A percentile compares a stretch with the other conserved stretches of the same genome.
phyloP scores from a whole-genome alignment of 2,329 filamentous ascomycete genomes.

The Neonectria magnoliae region DNA sequence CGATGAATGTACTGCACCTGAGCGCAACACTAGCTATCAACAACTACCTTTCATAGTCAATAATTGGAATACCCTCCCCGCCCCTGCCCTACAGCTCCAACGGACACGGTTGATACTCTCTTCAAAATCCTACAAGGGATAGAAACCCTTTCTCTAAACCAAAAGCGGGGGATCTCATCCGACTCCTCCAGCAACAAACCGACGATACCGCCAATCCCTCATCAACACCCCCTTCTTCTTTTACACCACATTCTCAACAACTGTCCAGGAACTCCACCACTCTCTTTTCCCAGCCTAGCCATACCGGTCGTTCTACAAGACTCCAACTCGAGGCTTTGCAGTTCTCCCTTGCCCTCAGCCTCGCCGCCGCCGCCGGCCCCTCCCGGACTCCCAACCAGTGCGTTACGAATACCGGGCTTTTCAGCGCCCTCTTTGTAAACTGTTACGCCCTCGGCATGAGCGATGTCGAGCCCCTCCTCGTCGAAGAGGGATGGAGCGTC shows the following conservation, averaged over 20 bases:
- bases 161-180: constrained; percentile 36
- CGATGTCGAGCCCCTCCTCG: constrained; percentile 39
- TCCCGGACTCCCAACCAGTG: constrained; percentile 30
- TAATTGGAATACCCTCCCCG: neutral
- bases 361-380: constrained; percentile 20
- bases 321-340: constrained; percentile 34
- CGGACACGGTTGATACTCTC: constrained; percentile 18
- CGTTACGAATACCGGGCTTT: constrained; percentile 40
- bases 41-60: neutral
- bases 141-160: constrained; percentile 27
- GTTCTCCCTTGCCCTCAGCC: constrained; percentile 34
- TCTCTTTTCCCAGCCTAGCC: neutral
- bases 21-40: neutral
- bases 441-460: constrained; percentile 48
- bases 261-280: neutral
- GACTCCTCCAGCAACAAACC: constrained; percentile 34
- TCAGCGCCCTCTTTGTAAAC: constrained; percentile 50
- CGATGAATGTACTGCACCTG: neutral
- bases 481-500: constrained; percentile 44
- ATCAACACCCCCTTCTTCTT: neutral
- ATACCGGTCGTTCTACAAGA: constrained; percentile 18
- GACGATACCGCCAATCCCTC: neutral
- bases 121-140: constrained; percentile 28
- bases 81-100: neutral
- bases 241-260: neutral